Evolutionary conservation across 352 stramenopile species (phyloP).

Genomic region (Globisporangium acanthophoron): DNA sequence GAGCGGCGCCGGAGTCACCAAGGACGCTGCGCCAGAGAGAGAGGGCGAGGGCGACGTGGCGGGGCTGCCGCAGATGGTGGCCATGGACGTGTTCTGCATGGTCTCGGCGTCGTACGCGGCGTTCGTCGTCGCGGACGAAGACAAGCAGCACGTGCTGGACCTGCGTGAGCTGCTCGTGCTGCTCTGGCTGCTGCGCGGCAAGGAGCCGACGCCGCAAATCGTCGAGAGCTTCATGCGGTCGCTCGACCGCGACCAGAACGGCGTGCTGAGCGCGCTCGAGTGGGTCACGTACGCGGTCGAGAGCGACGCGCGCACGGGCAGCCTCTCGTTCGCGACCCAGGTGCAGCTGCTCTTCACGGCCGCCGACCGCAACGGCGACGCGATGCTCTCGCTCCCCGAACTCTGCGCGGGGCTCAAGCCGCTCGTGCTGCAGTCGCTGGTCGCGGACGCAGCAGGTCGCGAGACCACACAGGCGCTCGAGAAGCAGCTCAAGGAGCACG

Average conservation of each 20-base stretch:
- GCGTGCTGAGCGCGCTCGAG: slow-evolving; percentile 43
- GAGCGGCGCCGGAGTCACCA: neutral
- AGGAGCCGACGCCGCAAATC: slow-evolving; percentile 33
- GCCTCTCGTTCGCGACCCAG: slow-evolving; percentile 39
- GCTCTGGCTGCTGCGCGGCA: slow-evolving; percentile 63
- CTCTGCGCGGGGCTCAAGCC: slow-evolving; percentile 35
- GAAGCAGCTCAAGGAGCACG: slow-evolving; percentile 6
- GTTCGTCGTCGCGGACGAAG: slow-evolving; percentile 61
- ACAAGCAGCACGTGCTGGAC: slow-evolving; percentile 48
- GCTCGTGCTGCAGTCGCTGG: slow-evolving; percentile 29
- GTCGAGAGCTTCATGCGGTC: slow-evolving; percentile 57
- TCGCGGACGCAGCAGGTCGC: neutral
- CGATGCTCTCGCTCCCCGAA: slow-evolving; percentile 46
- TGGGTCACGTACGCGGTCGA: slow-evolving; percentile 68
- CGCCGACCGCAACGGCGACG: slow-evolving; percentile 51
- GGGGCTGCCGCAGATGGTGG: slow-evolving; percentile 23
- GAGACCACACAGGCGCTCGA: neutral
- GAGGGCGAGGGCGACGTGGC: neutral
- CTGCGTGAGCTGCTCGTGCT: slow-evolving; percentile 51
- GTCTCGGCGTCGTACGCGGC: slow-evolving; percentile 54
- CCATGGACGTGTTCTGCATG: slow-evolving; percentile 52
- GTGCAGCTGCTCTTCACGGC: slow-evolving; percentile 51
- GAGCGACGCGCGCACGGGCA: slow-evolving; percentile 32
- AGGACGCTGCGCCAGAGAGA: neutral
- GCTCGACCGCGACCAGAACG: slow-evolving; percentile 47